Evolutionary conservation across 306 rosid species (phyloP).

Genomic region (Sindora glabra): DNA sequence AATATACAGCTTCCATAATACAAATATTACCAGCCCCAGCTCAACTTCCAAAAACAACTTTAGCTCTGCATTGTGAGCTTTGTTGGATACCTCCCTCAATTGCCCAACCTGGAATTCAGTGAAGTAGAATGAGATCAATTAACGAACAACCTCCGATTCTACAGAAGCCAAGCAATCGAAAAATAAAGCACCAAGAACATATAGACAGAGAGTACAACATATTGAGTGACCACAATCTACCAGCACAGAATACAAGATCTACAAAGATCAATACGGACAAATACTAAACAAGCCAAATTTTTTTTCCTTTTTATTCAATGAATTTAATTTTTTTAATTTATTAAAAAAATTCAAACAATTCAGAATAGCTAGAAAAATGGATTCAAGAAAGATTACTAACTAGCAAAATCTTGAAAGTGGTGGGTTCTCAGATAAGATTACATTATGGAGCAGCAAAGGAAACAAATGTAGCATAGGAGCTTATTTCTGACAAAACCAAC

Average conservation of each 20-base stretch:
- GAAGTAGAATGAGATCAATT: constrained; percentile 1
- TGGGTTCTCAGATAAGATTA: not conserved
- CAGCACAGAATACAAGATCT: constrained; percentile 1
- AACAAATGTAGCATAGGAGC: not conserved
- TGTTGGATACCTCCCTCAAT: constrained; percentile 34
- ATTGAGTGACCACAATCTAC: not conserved
- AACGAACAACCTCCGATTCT: not conserved
- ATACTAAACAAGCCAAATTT: too few relatives aligned
- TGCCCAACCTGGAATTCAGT: constrained; percentile 33
- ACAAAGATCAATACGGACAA: too few relatives aligned
- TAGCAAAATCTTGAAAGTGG: not conserved
- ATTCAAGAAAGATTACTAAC: not conserved
- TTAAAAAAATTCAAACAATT: too few relatives aligned
- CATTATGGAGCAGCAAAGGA: not conserved
- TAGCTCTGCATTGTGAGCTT: constrained; percentile 35
- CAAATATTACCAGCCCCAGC: constrained; percentile 25
- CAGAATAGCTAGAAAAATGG: not conserved
- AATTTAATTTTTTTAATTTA: too few relatives aligned
- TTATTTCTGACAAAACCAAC: not conserved
- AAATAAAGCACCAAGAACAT: not conserved
- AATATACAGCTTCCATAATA: not conserved
- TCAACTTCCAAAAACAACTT: constrained; percentile 37
- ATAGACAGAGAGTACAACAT: not conserved
- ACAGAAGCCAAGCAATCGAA: not conserved
- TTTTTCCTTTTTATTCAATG: too few relatives aligned